Conservation (phyloP, 2,329 filamentous ascomycete species). For the Spiromastix sp. region DNA sequence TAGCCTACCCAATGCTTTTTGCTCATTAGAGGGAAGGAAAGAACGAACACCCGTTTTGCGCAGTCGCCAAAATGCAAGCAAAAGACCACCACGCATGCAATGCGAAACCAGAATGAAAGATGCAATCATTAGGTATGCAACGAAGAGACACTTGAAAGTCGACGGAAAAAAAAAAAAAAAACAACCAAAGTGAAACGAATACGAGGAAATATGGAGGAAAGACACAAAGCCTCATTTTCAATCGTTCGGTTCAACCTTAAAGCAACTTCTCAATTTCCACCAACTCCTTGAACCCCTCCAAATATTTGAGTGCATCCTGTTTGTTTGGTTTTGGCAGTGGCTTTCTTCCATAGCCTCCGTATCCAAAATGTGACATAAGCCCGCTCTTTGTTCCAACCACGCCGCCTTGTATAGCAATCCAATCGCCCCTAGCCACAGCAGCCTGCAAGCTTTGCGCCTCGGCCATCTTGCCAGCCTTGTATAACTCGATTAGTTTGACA, state of each 20-base stretch:
- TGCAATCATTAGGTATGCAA: not conserved
- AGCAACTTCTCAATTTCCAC: slow-evolving; percentile 11
- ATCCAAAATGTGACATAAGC: slow-evolving; percentile 52
- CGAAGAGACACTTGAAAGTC: not conserved
- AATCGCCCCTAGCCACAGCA: slow-evolving; percentile 56
- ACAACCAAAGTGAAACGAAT: not conserved
- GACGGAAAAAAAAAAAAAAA: not conserved
- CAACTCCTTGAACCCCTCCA: slow-evolving; percentile 69
- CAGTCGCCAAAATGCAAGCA: too few relatives aligned
- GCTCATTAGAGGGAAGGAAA: too few relatives aligned
- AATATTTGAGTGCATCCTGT: slow-evolving; percentile 93
- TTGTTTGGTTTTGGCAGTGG: slow-evolving; percentile 43
- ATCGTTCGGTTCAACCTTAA: too few relatives aligned
- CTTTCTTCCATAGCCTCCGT: slow-evolving; percentile 52
- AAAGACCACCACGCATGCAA: too few relatives aligned
- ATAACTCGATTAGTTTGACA: slow-evolving; percentile 50
- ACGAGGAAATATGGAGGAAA: not conserved
- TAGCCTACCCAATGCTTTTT: too few relatives aligned
- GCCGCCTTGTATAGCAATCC: slow-evolving; percentile 58
- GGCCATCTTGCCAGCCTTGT: slow-evolving; percentile 46
- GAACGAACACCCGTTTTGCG: too few relatives aligned
- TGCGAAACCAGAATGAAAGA: not conserved
- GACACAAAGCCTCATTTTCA: not conserved
- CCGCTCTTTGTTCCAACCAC: slow-evolving; percentile 60
- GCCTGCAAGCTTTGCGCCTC: slow-evolving; percentile 57